Percentiles rank a stretch among this genome's conserved stretches.
These are phyloP conservation scores for Tuber brumale DNA, from an alignment of 495 filamentous ascomycete genomes.

Conservation along the genomic window DNA sequence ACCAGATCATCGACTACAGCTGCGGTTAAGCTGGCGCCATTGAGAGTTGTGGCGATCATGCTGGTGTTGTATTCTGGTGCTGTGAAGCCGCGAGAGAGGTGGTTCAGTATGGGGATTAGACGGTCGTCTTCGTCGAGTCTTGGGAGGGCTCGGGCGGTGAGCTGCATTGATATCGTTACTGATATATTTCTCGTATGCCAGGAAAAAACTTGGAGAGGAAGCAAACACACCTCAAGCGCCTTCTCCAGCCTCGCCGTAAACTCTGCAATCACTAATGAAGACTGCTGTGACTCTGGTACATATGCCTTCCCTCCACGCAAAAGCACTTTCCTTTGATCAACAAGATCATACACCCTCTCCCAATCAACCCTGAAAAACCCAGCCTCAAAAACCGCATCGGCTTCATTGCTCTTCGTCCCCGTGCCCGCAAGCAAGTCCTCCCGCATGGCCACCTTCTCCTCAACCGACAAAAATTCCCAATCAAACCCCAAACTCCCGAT, in stretches of 20 bases:
- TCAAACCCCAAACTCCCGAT: constrained; percentile 69
- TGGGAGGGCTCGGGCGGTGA: constrained; percentile 81
- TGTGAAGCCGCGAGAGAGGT: constrained; percentile 86
- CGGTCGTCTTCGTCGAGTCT: constrained; percentile 95
- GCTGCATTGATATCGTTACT: constrained; percentile 46
- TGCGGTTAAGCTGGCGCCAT: constrained; percentile 68
- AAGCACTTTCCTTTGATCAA: constrained; percentile 71
- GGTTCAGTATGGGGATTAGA: constrained; percentile 83
- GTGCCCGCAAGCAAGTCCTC: constrained; percentile 52
- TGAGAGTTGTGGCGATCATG: constrained; percentile 48
- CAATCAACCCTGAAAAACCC: constrained; percentile 93
- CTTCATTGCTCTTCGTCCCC: constrained; percentile 43
- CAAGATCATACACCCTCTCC: constrained; percentile 82
- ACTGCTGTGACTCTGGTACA: constrained; percentile 77
- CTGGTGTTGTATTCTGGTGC: constrained; percentile 75
- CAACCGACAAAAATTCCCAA: constrained; percentile 72
- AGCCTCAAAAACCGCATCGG: constrained; percentile 54
- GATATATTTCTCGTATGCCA: neutral
- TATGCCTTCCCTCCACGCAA: constrained; percentile 79
- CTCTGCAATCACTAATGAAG: constrained; percentile 80
- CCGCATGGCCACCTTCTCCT: constrained; percentile 58
- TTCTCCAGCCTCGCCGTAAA: constrained; percentile 71
- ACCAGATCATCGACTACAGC: constrained; percentile 74
- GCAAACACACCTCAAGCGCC: constrained; percentile 62
- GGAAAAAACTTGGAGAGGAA: neutral